Evolutionary conservation across 768 basidiomycete genomes (phyloP), one percentile per base, ranked within the genome.

Genomic region (Naganishia vaughanmartiniae): DNA sequence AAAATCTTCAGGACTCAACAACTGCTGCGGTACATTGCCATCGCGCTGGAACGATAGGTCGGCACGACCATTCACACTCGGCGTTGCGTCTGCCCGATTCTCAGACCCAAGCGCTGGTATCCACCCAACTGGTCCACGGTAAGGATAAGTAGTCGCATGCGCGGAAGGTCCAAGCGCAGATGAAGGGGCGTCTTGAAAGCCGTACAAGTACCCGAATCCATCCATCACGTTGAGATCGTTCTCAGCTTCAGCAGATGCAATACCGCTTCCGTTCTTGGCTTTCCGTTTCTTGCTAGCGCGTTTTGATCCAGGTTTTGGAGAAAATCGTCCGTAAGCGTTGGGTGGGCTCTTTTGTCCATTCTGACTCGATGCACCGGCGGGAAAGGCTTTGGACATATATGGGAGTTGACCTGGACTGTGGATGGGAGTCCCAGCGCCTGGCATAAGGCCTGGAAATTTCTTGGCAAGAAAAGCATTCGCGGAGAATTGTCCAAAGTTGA

Each of bases 171-270:
- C 39, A 21, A 19, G 33, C 19, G 39, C 60, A 30, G n/a, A 9
- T 14, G 60, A 42, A 45, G 36, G 28, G 36, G 60, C 21, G 42
- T 63, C 60, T 21, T 63, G 60, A 63, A 42, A 30, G 24, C 60
- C 60, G 26, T 63, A 63, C 14, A 63, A 24, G 24, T 63, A 63
- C n/a, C 60, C 60, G 39, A 63, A 63, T 26, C 60, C 60, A 30
- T 63, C 60, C 60, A 63, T 63, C 7, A 63, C 39, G 24, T 63
- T 63, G 39, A 63, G 60, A 45, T 63, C 60, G 39, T 63, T 63
- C 21, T 63, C 60, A 5, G 60, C 60, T 45, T 63, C 60, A 45
- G 60, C 60, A 30, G 60, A 63, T 0, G 60, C 60, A 4, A 63
- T 42, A 11, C 60, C 60, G 60, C 60, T 42, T 63, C 60, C 60